Percentiles rank a stretch among this genome's conserved stretches.
Evolutionary conservation across 192 early-diverging fungal genomes (phyloP).

Genomic region (Linderina pennispora): DNA sequence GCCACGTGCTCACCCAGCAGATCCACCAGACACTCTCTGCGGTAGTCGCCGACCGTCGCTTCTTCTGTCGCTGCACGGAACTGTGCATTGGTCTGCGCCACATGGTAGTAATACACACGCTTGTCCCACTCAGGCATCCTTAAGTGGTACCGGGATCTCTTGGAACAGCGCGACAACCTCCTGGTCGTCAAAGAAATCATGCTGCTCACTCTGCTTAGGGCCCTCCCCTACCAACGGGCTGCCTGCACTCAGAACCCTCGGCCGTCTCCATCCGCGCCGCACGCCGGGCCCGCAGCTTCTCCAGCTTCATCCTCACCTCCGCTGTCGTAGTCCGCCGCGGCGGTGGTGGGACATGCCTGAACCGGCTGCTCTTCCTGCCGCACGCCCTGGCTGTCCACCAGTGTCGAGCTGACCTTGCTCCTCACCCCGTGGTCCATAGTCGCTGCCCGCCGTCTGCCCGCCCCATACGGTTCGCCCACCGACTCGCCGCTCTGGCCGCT

Average conservation of each 20-base stretch:
- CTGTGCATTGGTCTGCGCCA: slow-evolving; percentile 11
- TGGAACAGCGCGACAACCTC: slow-evolving; percentile 27
- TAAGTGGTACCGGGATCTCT: slow-evolving; percentile 21
- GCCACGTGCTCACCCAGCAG: slow-evolving; percentile 13
- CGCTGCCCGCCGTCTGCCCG: slow-evolving; percentile 13
- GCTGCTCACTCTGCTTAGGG: too few relatives aligned
- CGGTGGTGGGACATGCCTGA: too few relatives aligned
- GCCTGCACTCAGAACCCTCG: too few relatives aligned
- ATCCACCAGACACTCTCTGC: slow-evolving; percentile 19
- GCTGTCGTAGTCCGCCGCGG: background rate
- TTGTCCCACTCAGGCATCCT: slow-evolving; percentile 44
- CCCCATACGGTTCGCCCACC: slow-evolving; percentile 6
- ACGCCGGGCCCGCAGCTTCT: slow-evolving; percentile 20
- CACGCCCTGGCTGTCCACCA: background rate
- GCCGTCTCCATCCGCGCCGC: slow-evolving; percentile 12
- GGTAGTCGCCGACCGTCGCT: slow-evolving; percentile 19
- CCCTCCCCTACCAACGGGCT: too few relatives aligned
- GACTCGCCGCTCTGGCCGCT: background rate
- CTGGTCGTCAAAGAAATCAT: slow-evolving; percentile 25
- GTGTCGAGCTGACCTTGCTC: background rate
- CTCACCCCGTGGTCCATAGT: slow-evolving; percentile 6
- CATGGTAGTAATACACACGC: slow-evolving; percentile 38
- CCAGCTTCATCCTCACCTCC: slow-evolving; percentile 11
- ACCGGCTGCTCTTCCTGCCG: background rate
- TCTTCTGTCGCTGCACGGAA: slow-evolving; percentile 12